A percentile compares a stretch with the other conserved stretches of the same genome.
phyloP scores from a whole-genome alignment of 2,329 filamentous ascomycete genomes.

The Alternaria tenuissima region DNA sequence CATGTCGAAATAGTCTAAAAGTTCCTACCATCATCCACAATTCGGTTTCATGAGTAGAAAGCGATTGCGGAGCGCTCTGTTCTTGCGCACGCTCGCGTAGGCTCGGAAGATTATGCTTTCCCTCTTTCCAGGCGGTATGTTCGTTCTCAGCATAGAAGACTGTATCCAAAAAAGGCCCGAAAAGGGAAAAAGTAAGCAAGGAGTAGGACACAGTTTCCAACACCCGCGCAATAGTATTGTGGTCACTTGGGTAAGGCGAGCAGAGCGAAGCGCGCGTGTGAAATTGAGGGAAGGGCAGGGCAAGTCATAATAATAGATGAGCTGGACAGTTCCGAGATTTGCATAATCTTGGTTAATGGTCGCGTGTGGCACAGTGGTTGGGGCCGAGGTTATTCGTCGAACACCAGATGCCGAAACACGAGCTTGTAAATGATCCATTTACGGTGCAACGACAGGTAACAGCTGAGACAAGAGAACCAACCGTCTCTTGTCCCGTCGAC shows the following conservation, averaged over 20 bases:
- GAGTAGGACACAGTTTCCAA: not conserved
- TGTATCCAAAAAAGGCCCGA: not conserved
- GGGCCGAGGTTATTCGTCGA: no score
- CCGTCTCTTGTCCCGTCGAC: no score
- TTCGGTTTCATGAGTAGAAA: not conserved
- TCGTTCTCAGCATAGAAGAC: not conserved
- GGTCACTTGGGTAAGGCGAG: not conserved
- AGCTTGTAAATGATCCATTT: no score
- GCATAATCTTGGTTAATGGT: no score
- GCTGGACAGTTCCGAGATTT: no score
- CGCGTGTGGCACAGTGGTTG: no score
- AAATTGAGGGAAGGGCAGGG: not conserved
- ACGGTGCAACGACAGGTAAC: no score
- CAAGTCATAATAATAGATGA: not conserved
- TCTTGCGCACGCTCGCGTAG: not conserved
- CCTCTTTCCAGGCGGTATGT: not conserved
- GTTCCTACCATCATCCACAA: not conserved
- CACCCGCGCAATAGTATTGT: not conserved
- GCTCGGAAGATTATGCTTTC: not conserved
- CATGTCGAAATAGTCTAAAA: not conserved
- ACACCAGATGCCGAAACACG: no score
- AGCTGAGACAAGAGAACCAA: no score
- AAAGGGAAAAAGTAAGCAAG: not conserved
- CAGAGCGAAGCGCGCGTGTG: not conserved
- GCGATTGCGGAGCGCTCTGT: not conserved